These are phyloP conservation scores for Hippophae tibetana DNA, from an alignment of 306 rosid genomes.

Conservation along the genomic window DNA sequence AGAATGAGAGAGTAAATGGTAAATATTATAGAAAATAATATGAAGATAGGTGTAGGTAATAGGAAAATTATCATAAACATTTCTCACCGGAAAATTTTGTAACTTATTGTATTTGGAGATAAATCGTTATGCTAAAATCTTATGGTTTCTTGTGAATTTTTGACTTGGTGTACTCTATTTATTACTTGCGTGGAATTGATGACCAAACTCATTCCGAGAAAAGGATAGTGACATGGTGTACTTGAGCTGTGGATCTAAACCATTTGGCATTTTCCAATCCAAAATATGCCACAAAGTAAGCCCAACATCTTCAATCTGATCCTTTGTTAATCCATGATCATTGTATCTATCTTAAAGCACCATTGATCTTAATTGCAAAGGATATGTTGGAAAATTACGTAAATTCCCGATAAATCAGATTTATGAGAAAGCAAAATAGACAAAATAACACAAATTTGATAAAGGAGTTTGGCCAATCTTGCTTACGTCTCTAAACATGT, in stretches of 20 bases:
- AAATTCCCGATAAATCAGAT: not conserved
- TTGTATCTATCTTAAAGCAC: conserved; percentile 87
- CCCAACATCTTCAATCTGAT: conserved; percentile 66
- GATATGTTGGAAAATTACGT: no score
- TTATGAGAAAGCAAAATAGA: no score
- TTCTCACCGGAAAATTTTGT: no score
- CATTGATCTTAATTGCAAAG: conserved; percentile 71
- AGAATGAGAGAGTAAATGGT: no score
- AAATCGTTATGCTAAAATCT: not conserved
- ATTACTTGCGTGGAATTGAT: not conserved
- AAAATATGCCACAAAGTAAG: conserved; percentile 59
- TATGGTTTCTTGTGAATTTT: not conserved
- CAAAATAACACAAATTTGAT: no score
- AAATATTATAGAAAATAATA: no score
- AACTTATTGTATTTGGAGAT: not conserved
- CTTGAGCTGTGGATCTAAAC: no score
- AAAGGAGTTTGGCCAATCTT: no score
- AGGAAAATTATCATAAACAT: not conserved
- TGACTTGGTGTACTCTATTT: not conserved
- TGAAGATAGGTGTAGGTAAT: no score
- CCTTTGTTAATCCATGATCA: conserved; percentile 69
- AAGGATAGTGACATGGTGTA: not conserved
- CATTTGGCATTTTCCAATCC: not conserved
- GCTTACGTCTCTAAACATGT: no score
- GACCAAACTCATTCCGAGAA: not conserved